phyloP scores from a whole-genome alignment of 345 rosid species.

The Odontarrhena argentea region DNA sequence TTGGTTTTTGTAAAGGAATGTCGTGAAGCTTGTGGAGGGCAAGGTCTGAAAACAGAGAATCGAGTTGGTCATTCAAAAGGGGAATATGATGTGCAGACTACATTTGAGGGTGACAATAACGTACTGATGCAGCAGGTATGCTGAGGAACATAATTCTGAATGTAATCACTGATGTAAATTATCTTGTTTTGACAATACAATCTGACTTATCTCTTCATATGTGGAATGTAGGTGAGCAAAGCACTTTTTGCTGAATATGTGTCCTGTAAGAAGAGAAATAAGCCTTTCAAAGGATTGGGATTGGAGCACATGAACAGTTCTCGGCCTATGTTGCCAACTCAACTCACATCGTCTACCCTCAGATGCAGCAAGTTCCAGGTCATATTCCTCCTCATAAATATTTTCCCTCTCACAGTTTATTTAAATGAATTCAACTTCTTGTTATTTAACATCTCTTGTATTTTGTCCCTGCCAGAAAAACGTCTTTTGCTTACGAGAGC shows the following conservation, averaged over 20 bases:
- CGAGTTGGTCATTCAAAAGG: conserved; percentile 79
- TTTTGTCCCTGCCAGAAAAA: conserved; percentile 50
- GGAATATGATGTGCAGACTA: conserved; percentile 88
- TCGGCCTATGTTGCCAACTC: conserved; percentile 62
- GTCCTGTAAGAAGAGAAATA: conserved; percentile 63
- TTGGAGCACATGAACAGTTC: conserved; percentile 85
- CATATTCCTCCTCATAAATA: conserved; percentile 59
- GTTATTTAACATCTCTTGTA: conserved; percentile 3
- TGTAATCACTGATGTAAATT: not conserved
- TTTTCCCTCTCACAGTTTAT: not conserved
- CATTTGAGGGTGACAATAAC: conserved; percentile 95
- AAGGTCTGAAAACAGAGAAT: conserved; percentile 91
- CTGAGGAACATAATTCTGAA: not conserved
- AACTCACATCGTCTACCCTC: conserved; percentile 68
- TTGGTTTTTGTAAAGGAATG: conserved; percentile 62
- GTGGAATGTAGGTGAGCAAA: conserved; percentile 73
- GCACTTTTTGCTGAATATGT: conserved; percentile 81
- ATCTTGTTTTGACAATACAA: conserved; percentile 6
- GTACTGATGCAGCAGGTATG: conserved; percentile 93
- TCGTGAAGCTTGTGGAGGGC: conserved; percentile 98
- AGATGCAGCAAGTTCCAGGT: conserved; percentile 80
- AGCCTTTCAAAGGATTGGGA: conserved; percentile 69
- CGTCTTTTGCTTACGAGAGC: conserved; percentile 72
- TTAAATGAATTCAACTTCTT: not conserved
- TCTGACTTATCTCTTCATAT: not conserved